Evolutionary conservation across 176 grass and related monocot genomes (phyloP).

Genomic region (Chrysopogon serrulatus): DNA sequence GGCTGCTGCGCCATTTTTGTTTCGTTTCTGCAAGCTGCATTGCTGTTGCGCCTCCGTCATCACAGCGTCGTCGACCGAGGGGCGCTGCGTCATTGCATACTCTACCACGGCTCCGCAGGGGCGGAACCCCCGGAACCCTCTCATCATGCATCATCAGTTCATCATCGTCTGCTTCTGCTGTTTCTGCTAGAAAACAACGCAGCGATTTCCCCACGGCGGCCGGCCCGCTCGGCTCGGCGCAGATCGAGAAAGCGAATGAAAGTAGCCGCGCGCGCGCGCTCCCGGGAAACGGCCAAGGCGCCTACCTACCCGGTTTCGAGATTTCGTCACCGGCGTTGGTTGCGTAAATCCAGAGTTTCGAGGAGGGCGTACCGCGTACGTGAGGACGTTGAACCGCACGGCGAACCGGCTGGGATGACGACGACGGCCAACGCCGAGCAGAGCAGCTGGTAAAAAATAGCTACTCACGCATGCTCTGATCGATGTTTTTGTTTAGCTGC

Average conservation of each 20-base stretch:
- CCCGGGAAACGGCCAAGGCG: background rate
- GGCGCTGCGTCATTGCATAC: conserved; percentile 8
- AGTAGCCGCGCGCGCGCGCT: background rate
- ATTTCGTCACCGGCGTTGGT: conserved; percentile 22
- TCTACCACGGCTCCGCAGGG: conserved; percentile 6
- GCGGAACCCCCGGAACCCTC: background rate
- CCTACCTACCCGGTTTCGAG: background rate
- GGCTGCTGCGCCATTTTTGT: background rate
- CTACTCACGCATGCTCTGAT: background rate
- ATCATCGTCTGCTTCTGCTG: background rate
- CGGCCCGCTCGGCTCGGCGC: background rate
- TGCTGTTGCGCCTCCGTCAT: background rate
- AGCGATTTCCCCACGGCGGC: background rate
- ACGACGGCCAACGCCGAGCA: background rate
- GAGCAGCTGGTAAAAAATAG: conserved; percentile 5
- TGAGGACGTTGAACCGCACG: conserved; percentile 25
- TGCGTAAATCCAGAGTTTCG: conserved; percentile 13
- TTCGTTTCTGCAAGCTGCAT: background rate
- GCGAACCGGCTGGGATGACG: background rate
- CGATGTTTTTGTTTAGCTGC: background rate
- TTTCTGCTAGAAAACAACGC: conserved; percentile 3
- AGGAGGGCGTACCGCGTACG: background rate
- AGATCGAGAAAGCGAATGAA: background rate
- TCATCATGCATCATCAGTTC: background rate
- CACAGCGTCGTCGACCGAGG: background rate